Base-by-base conservation (phyloP, 768 basidiomycete genomes). In the Daedaleopsis sinensis region DNA sequence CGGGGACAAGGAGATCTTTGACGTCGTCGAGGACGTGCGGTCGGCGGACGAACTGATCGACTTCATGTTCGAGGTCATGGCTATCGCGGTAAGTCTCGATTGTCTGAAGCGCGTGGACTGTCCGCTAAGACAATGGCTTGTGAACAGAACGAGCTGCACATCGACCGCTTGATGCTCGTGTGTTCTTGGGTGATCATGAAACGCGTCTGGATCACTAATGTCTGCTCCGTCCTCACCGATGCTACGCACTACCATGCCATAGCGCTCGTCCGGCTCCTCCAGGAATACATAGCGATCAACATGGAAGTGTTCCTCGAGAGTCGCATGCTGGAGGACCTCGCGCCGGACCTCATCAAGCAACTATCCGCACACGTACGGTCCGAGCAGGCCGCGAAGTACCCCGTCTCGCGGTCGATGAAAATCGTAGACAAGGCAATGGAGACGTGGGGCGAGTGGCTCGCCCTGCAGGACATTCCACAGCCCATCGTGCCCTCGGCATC, bases 261-360 rank as follows among this genome's bases (percentile, higher is more conserved):
- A 15, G 82, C 84, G 1, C 84, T 99, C 46, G 81, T 86, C 21
- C 80, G 84, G 36, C 82, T 87, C 59, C 75, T 98, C 38, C 85
- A 94, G 72, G 84, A 79, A 24, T 98, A 94, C 73, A 88, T 97
- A 68, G 76, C 84, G 2, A 83, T 85, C 59, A 96, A 94, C 69
- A 79, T 96, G 78, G 97, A 99, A 73, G 86, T 87, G 0, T 81
- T 97, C 52, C 82, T 99, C 19, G 94, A 98, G 70, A 80, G 79
- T 37, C 83, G 83, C 18, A 82, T 96, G 67, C 82, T 99, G 23
- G 91, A 95, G 59, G 89, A 89, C 54, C 80, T 96, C 39, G 80
- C 87, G 2, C 70, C 78, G 18, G 80, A 82, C 37, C 81, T 93
- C 21, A 74, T 96, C 64, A 82, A 83, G 53, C 84, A 88, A 64